Evolutionary conservation across 805 yeast species (phyloP), one percentile per base, ranked within the genome.

Genomic region (Lipomyces sp.): DNA sequence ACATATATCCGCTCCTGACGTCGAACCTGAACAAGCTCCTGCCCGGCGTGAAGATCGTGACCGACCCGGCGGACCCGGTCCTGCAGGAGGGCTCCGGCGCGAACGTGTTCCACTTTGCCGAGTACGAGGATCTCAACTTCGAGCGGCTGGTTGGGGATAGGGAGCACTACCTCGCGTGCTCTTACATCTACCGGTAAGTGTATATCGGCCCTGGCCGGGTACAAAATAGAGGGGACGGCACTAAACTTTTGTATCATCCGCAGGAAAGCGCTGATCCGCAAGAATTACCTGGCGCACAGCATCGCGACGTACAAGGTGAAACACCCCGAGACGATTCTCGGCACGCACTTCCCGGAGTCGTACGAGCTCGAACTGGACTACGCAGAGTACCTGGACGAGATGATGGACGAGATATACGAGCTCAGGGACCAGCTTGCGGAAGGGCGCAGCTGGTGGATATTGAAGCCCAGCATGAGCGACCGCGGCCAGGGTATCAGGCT

Each of bases 401-500:
- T 96, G 0, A 72, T 93, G 40, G 98, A 91, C 66, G 98, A 93
- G 62, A 82, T 86, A 34, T 90, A 85, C 72, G 98, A 91, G 63
- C 73, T 93, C 43, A 71, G 95, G 51, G 84, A 83, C 45, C 96
- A 85, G 59, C 70, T 93, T 31, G 83, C 82, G 52, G 80, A 77
- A 58, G 78, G 83, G 41, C 32, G 46, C 5, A 33, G 38, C 11
- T 61, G 61, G 61, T 91, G 95, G 90, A 93, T 93, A 34, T 74
- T 93, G 65, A 93, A 93, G 65, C 98, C 98, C 14, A 82, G 95
- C 57, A 89, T 93, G 96, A 85, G 95, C 63, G 98, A 93, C 65
- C 83, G 91, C 65, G 98, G 96, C 10, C 96, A 93, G 65, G 98
- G 98, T 0, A 91, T 93, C 43, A 72, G 96, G 35, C 68, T 93